Base-by-base conservation (phyloP, 805 yeast genomes). In the Hanseniaspora meyeri region DNA sequence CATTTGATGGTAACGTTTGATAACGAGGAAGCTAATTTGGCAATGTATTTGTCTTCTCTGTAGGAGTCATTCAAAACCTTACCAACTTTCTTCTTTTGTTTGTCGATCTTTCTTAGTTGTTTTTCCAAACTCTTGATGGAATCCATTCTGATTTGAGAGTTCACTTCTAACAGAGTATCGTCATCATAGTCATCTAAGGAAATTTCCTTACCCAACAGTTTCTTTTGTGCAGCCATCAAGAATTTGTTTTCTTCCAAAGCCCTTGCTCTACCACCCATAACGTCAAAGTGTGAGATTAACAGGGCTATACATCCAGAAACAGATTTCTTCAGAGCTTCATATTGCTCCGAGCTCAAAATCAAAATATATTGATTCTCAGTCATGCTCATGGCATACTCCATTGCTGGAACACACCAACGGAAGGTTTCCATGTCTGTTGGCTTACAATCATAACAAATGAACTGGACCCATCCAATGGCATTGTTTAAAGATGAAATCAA, bases 261-360 rank as follows among this genome's bases (percentile, higher is more conserved):
- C 76, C 67, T 83, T 1, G 96, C 85, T 64, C 97, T 77, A 0
- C 97, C 97, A 50, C 97, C 97, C 96, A 91, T 93, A 53, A 93
- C 89, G 70, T 93, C 98, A 65, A 93, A 93, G 70, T 93, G 97
- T 0, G 96, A 87, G 60, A 93, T 91, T 59, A 93, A 74, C 52
- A 93, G 73, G 1, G 97, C 83, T 89, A 93, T 87, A 70, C 97
- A 89, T 1, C 95, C 86, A 0, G 97, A 95, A 48, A 93, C 96
- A 65, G 87, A 88, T 52, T 79, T 76, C 62, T 89, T 82, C 60
- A 93, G 72, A 40, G 75, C 70, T 57, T 77, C 71, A 65, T 90
- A 93, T 63, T 87, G 89, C 29, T 80, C 86, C 60, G 87, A 86
- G 57, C 79, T 81, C 57, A 93, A 73, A 0, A 90, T 85, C 53